phyloP scores from a whole-genome alignment of 2,329 filamentous ascomycete species.

The Capronia americana region DNA sequence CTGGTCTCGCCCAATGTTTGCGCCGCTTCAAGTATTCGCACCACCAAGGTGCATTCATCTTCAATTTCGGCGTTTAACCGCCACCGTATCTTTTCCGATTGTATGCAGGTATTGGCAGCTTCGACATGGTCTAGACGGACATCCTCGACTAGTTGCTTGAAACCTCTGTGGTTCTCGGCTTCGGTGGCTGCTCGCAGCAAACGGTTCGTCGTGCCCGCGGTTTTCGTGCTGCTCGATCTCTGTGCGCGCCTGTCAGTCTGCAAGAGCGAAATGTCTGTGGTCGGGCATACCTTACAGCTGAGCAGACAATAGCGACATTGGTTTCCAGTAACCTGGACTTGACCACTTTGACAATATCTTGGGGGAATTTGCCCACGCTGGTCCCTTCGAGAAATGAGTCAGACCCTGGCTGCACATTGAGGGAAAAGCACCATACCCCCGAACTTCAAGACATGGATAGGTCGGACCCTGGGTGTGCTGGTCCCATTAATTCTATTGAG shows the following conservation, averaged over 20 bases:
- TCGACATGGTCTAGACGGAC: constrained; percentile 82
- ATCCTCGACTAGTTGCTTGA: constrained; percentile 76
- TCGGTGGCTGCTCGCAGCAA: constrained; percentile 57
- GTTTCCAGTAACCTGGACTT: constrained; percentile 68
- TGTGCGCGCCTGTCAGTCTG: not conserved
- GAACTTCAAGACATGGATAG: constrained; percentile 37
- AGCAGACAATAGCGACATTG: constrained; percentile 91
- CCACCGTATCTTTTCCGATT: constrained; percentile 62
- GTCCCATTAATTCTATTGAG: constrained; percentile 27
- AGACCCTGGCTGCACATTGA: not conserved
- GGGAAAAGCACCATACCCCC: constrained; percentile 25
- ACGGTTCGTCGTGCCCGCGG: constrained; percentile 89
- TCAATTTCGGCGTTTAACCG: constrained; percentile 71
- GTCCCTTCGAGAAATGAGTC: constrained; percentile 67
- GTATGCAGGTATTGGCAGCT: constrained; percentile 70
- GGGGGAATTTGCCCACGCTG: constrained; percentile 90
- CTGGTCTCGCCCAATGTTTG: constrained; percentile 72
- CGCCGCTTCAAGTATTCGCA: constrained; percentile 73
- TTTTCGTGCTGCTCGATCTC: constrained; percentile 90
- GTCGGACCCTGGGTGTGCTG: constrained; percentile 19
- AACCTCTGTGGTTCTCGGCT: constrained; percentile 61
- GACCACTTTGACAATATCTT: constrained; percentile 76
- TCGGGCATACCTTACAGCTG: constrained; percentile 58
- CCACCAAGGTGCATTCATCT: constrained; percentile 78
- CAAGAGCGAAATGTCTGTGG: not conserved